Evolutionary conservation across 2,329 filamentous ascomycete species (phyloP).

Genomic region (Rutstroemia sydowiana): DNA sequence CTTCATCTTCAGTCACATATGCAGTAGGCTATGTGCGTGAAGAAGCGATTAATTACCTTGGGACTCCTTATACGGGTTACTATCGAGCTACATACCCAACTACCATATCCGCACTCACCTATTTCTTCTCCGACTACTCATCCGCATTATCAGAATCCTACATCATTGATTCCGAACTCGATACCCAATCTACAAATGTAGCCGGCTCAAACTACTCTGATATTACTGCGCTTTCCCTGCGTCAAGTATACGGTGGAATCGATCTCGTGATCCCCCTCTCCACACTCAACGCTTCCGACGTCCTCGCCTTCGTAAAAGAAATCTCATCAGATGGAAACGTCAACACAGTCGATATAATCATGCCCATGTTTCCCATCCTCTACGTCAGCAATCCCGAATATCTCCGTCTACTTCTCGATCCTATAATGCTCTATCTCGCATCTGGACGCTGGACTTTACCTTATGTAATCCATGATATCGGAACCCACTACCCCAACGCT

Average conservation of each 20-base stretch:
- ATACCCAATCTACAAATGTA: background rate
- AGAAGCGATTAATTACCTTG: slow-evolving; percentile 16
- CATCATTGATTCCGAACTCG: slow-evolving; percentile 7
- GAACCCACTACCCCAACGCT: slow-evolving; percentile 66
- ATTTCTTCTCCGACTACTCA: slow-evolving; percentile 15
- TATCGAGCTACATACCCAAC: slow-evolving; percentile 13
- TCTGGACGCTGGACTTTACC: slow-evolving; percentile 82
- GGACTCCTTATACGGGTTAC: slow-evolving; percentile 12
- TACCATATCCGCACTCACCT: slow-evolving; percentile 4
- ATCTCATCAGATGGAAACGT: slow-evolving; percentile 80
- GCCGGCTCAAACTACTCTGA: slow-evolving; percentile 53
- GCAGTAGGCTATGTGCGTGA: slow-evolving; percentile 15
- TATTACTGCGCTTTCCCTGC: slow-evolving; percentile 68
- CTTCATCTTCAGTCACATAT: slow-evolving; percentile 13
- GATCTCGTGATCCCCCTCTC: slow-evolving; percentile 63
- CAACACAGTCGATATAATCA: slow-evolving; percentile 83
- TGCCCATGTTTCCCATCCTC: slow-evolving; percentile 80
- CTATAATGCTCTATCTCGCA: slow-evolving; percentile 71
- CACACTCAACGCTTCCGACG: too few relatives aligned
- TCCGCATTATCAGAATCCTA: slow-evolving; percentile 5
- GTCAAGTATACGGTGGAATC: slow-evolving; percentile 68
- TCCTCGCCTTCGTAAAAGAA: slow-evolving; percentile 79
- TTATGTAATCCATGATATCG: slow-evolving; percentile 73
- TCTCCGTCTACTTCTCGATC: slow-evolving; percentile 73
- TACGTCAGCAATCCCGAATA: slow-evolving; percentile 76